A percentile compares a stretch with the other conserved stretches of the same genome.
phyloP scores from a whole-genome alignment of 2,329 filamentous ascomycete species.

The Penicillium corylophilum region DNA sequence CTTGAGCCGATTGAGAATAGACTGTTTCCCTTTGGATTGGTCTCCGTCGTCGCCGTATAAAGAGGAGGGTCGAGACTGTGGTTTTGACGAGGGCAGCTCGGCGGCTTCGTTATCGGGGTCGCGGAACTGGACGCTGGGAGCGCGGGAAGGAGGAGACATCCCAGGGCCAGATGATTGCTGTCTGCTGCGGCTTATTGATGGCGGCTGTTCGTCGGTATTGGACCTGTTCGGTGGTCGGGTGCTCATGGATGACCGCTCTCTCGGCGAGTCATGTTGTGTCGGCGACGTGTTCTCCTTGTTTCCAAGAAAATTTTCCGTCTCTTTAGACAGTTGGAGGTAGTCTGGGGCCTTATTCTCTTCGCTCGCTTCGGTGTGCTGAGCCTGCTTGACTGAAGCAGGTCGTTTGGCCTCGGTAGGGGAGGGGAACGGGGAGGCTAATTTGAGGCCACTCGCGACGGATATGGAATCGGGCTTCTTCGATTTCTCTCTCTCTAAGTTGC shows the following conservation, averaged over 20 bases:
- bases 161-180: constrained; percentile 27
- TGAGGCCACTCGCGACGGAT: constrained; percentile 19
- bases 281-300: constrained; percentile 18
- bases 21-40: constrained; percentile 57
- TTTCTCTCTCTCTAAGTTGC: constrained; percentile 15
- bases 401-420: constrained; percentile 28
- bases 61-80: constrained; percentile 63
- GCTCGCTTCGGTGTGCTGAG: constrained; percentile 12
- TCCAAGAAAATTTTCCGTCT: constrained; percentile 1
- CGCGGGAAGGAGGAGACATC: constrained; percentile 44
- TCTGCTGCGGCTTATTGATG: constrained; percentile 21
- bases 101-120: constrained; percentile 53
- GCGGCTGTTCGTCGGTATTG: constrained; percentile 20
- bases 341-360: constrained; percentile 11
- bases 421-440: constrained; percentile 29
- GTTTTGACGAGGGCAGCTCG: constrained; percentile 54
- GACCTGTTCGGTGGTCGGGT: constrained; percentile 28
- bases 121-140: constrained; percentile 75
- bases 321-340: constrained; percentile 1
- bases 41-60: constrained; percentile 64
- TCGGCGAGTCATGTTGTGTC: constrained; percentile 17
- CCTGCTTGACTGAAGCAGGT: constrained; percentile 17
- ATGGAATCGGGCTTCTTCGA: constrained; percentile 21
- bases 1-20: constrained; percentile 76
- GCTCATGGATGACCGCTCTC: constrained; percentile 24